Conservation (phyloP, 345 rosid species). For the Psidium guajava region DNA sequence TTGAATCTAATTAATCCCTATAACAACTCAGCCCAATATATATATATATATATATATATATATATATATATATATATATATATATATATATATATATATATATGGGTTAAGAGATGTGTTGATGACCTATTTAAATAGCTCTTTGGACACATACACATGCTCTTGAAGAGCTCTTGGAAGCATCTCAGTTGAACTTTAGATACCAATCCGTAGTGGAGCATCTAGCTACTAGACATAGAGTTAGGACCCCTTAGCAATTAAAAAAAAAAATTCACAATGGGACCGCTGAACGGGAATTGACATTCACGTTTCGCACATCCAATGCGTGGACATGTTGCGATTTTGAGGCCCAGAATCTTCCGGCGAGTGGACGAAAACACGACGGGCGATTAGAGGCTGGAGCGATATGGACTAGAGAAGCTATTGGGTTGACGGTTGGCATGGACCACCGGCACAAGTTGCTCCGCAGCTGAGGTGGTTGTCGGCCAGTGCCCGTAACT, state of each 20-base stretch:
- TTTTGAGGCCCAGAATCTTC: background rate
- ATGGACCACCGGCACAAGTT: background rate
- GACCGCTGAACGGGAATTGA: background rate
- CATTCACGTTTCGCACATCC: background rate
- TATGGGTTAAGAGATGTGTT: too few relatives aligned
- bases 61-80: too few relatives aligned
- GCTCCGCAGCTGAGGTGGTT: background rate
- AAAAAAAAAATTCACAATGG: background rate
- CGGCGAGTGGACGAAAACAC: background rate
- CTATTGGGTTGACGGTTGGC: background rate
- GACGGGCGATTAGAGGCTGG: background rate
- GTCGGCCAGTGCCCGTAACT: accelerated
- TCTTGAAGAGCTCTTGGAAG: background rate
- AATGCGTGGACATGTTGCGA: background rate
- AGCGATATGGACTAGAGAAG: background rate
- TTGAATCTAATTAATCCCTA: too few relatives aligned
- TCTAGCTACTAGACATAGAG: background rate
- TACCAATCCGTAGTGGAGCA: background rate
- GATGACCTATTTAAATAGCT: too few relatives aligned
- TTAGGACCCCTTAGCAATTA: background rate
- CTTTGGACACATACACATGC: background rate
- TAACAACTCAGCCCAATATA: too few relatives aligned
- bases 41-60: too few relatives aligned
- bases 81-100: too few relatives aligned
- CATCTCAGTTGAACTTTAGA: background rate